Evolutionary conservation across 2,329 filamentous ascomycete genomes (phyloP), one percentile per base, ranked within the genome.

Genomic region (Elsinoe batatas): DNA sequence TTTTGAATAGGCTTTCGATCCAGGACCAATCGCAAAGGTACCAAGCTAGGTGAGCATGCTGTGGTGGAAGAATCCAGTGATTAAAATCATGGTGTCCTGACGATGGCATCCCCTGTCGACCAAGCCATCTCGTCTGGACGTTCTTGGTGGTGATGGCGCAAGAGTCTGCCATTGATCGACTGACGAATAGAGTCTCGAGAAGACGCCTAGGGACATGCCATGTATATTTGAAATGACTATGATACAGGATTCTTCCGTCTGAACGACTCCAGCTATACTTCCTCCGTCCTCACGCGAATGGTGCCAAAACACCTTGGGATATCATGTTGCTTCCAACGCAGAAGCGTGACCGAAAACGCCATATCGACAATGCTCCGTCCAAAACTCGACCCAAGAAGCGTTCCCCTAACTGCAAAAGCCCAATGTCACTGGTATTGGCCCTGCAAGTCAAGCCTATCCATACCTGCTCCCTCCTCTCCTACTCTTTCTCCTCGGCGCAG

Each of bases 401-500:
- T 22, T 43, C n/a, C n/a, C 18, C 22, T 10, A 20, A 43, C 40
- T 43, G 40, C 40, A 22, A 43, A 22, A 4, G 10, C 17, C 22
- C 2, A 43, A 20, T 10, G 2, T 8, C 5, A 43, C 13, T 11
- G 7, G 15, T 15, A 33, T 4, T 3, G 15, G n/a, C 5, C 17
- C 5, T 22, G 40, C 15, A 4, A 10, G 32, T 26, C 18, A 22
- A 26, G 20, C 30, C 26, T 33, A 49, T 10, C 44, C 44, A 20
- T 44, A 42, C 20, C 38, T 30, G 36, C 64, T 66, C 57, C 69
- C 68, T 53, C 68, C 65, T 55, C 71, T 66, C 57, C 68, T 63
- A 54, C 69, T 71, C 49, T 69, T 69, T 58, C 68, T 66, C 59
- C 64, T 64, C 47, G 69, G 67, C 46, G 67, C 70, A 61, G 64